phyloP scores from a whole-genome alignment of 768 basidiomycete species.

The Galerina marginata region DNA sequence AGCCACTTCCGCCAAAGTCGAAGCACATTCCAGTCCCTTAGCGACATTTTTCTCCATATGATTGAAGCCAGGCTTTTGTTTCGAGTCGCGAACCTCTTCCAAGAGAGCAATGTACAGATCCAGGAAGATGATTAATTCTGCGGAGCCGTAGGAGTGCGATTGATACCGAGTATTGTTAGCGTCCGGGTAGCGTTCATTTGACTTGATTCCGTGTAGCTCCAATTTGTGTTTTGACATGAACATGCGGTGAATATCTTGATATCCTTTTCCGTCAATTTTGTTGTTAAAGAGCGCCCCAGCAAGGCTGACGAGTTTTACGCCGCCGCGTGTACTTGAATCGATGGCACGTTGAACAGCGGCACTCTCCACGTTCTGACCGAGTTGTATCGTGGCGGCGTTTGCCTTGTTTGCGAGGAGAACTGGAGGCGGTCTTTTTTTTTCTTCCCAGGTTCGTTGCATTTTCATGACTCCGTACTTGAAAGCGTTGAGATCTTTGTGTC shows the following conservation, averaged over 20 bases:
- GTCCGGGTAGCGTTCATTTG: neutral
- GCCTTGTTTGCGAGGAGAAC: conserved; percentile 32
- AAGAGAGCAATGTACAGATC: neutral
- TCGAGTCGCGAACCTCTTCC: neutral
- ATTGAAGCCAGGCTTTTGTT: neutral
- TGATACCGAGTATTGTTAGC: neutral
- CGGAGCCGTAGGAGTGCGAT: too few relatives aligned
- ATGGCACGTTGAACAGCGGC: conserved; percentile 18
- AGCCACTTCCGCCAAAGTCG: conserved; percentile 27
- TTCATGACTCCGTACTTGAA: conserved; percentile 25
- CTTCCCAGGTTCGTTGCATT: conserved; percentile 21
- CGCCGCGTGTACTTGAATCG: conserved; percentile 28
- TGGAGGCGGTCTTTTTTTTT: conserved; percentile 18
- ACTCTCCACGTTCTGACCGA: conserved; percentile 11
- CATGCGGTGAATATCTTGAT: conserved; percentile 11
- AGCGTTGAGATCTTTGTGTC: conserved; percentile 38
- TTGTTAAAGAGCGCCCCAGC: conserved; percentile 32
- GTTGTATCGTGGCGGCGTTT: conserved; percentile 24
- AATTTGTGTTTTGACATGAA: neutral
- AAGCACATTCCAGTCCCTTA: conserved; percentile 10
- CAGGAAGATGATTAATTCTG: neutral
- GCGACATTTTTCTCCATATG: neutral
- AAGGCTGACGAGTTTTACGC: conserved; percentile 26
- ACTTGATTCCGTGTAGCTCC: neutral
- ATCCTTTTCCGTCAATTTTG: conserved; percentile 34